Base-by-base conservation (phyloP, 371 early-diverging fungal genomes). In the Circinella minor region DNA sequence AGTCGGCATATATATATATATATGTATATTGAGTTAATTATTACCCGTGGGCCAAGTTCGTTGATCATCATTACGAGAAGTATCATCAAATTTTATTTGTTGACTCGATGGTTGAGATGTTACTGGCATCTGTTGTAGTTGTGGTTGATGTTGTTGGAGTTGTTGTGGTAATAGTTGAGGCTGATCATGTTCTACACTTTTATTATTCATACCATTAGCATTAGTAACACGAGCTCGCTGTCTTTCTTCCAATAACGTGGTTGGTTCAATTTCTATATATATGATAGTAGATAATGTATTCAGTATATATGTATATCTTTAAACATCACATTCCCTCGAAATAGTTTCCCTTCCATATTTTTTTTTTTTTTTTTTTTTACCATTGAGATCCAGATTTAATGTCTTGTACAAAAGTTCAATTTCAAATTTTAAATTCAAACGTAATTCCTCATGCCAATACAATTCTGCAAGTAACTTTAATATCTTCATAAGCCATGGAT, bases 401-500 rank as follows among this genome's bases (percentile, higher is more conserved):
- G 93, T 90, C 77, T 95, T 96, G 84, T 93, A 97, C 55, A 99
- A 80, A 9, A 98, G 94, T 77, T 98, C 98, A 39, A 99, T 95
- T 76, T 97, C 98, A 81, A 99, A 98, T 74, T 96, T 96, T 47
- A 97, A 87, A 63, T 94, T 96, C 67, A 97, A 82, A 74, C 95
- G 96, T 63, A 98, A 80, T 43, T 96, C 95, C 0, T 96, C 98
- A 63, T 86, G 92, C 75, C 94, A 92, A 75, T 97, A 98, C 10
- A 99, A 81, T 77, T 98, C 99, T 11, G 94, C 90, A 38, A 99
- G 80, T 3, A 98, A 83, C 61, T 90, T 90, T 81, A 99, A 86
- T 67, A 94, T 93, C 38, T 94, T 91, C 93, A 98, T 96, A 55
- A 98, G 74, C 98, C 98, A 99, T 17, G 99, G 98, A 77, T 98